These are phyloP conservation scores for Hansfordia pulvinata DNA, from an alignment of 2,329 filamentous ascomycete species.

Conservation along the genomic window DNA sequence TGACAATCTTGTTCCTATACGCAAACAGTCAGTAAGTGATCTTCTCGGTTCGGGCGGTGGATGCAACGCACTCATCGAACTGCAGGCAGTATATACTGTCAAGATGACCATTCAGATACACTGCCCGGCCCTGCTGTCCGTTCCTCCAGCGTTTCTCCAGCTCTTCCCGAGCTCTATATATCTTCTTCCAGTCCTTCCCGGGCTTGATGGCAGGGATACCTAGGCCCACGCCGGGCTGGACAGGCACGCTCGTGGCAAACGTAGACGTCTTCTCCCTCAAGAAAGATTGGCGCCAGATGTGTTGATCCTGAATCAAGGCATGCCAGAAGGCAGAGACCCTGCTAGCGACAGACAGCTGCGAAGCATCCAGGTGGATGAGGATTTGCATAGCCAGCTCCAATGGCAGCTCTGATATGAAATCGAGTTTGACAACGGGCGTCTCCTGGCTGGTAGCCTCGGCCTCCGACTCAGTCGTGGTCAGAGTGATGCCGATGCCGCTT, in stretches of 20 bases:
- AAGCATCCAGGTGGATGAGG: constrained; percentile 39
- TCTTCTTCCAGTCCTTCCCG: constrained; percentile 70
- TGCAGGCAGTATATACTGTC: constrained; percentile 98
- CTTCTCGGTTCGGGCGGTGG: not conserved
- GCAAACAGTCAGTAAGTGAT: constrained; percentile 17
- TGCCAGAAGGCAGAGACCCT: constrained; percentile 39
- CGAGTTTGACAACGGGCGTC: constrained; percentile 27
- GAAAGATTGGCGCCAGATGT: constrained; percentile 52
- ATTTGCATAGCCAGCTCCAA: constrained; percentile 45
- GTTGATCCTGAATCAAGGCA: constrained; percentile 31
- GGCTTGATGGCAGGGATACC: constrained; percentile 41
- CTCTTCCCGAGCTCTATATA: constrained; percentile 65
- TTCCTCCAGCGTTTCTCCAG: constrained; percentile 70
- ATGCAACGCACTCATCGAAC: constrained; percentile 70
- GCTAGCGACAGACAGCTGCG: constrained; percentile 32
- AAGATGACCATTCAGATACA: constrained; percentile 85
- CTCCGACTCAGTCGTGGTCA: constrained; percentile 28
- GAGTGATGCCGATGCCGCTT: constrained; percentile 49
- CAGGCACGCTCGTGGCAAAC: constrained; percentile 40
- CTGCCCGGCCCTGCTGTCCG: constrained; percentile 56
- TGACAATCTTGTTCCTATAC: constrained; percentile 78
- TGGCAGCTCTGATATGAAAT: constrained; percentile 43
- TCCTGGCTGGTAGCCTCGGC: constrained; percentile 18
- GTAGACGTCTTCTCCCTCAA: constrained; percentile 45
- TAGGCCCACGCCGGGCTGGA: constrained; percentile 39